phyloP scores from a whole-genome alignment of 768 basidiomycete species.

The Arthromyces matolae region DNA sequence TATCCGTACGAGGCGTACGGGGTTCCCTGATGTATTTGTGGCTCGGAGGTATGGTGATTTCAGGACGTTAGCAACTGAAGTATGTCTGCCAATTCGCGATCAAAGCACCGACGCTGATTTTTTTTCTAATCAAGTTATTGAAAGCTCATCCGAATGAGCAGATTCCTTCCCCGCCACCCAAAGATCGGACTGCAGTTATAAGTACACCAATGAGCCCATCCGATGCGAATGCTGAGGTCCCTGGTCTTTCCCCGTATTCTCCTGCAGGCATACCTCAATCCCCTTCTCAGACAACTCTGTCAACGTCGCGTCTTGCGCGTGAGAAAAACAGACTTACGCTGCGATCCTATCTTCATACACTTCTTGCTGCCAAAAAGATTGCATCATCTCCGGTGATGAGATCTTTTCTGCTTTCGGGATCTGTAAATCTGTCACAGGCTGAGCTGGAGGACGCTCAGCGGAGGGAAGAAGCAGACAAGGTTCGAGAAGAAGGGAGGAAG shows the following conservation, averaged over 20 bases:
- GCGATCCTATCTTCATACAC: slow-evolving; percentile 82
- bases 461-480: slow-evolving; percentile 84
- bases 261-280: slow-evolving; percentile 11
- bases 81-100: slow-evolving; percentile 29
- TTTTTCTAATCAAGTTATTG: slow-evolving; percentile 54
- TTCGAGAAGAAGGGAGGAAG: slow-evolving; percentile 84
- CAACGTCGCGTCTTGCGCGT: slow-evolving; percentile 59
- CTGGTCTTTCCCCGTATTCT: slow-evolving; percentile 2
- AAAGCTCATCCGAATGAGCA: slow-evolving; percentile 81
- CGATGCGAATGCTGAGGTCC: slow-evolving; percentile 16
- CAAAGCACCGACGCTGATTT: neutral
- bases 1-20: slow-evolving; percentile 76
- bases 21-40: slow-evolving; percentile 77
- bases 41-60: slow-evolving; percentile 96
- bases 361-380: slow-evolving; percentile 69
- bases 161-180: slow-evolving; percentile 81
- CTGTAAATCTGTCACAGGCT: slow-evolving; percentile 60
- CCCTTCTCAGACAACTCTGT: slow-evolving; percentile 19
- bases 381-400: slow-evolving; percentile 82
- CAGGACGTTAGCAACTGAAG: slow-evolving; percentile 81
- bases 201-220: slow-evolving; percentile 40
- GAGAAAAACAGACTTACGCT: slow-evolving; percentile 96
- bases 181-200: slow-evolving; percentile 77
- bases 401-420: slow-evolving; percentile 79
- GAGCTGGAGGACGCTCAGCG: slow-evolving; percentile 76